Base-by-base conservation (phyloP, 495 filamentous ascomycete genomes). In the Jackrogersella minutella region DNA sequence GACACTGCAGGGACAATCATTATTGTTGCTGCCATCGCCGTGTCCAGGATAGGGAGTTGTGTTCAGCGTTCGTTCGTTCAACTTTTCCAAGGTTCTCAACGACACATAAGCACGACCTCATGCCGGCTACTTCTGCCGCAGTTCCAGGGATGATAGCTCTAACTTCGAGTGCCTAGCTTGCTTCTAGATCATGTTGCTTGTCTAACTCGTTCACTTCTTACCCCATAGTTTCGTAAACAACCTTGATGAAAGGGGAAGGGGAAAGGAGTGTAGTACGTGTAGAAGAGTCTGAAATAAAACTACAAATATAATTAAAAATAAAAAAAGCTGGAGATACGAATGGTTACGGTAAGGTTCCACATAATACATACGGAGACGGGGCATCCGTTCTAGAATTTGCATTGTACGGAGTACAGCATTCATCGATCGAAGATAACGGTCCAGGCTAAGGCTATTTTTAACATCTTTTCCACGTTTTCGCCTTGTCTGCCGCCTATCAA, bases 1-100 rank as follows among this genome's bases (percentile, higher is more conserved):
- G 44, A 65, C 66, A 69, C 66, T 69, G 66, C 66, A 69, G 55
- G 28, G 66, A 65, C 44, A 65, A 69, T 69, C 66, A 64, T 64
- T 49, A 61, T 64, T n/a, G n/a, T 49, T 62, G 51, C 43, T 53
- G 57, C 57, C 44, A 34, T 69, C 43, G 57, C 36, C 43, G 56
- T 17, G 51, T 50, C 66, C 56, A 62, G 52, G 66, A 69, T 69
- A 69, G 66, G 66, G 61, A 69, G 66, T 62, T 69, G 61, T 69
- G 61, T 69, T 58, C 41, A 61, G 34, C 33, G 50, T 57, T 61
- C 59, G 61, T 62, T 65, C 66, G 57, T 68, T 47, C 40, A 14
- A 6, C 8, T 56, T 47, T 34, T 46, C 54, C 11, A 54, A 16
- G 44, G 31, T 26, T 5, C 13, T 47, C 21, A 22, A 49, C 44